These are phyloP conservation scores for Tylopilus vinaceipallidus DNA, from an alignment of 768 basidiomycete species.

Conservation along the genomic window DNA sequence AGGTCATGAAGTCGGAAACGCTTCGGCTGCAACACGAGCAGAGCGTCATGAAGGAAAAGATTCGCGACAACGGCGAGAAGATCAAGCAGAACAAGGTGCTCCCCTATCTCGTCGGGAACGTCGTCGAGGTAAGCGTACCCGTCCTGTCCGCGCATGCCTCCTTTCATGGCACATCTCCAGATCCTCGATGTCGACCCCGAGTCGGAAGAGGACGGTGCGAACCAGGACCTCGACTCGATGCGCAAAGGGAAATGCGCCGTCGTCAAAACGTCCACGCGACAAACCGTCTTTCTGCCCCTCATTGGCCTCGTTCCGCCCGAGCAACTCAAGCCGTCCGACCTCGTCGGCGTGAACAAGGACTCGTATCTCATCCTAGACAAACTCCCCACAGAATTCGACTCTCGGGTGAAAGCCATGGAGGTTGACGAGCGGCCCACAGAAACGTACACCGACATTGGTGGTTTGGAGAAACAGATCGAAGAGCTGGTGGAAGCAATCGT, in stretches of 20 bases:
- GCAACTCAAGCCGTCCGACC: constrained; percentile 84
- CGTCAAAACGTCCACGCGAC: constrained; percentile 97
- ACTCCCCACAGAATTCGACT: constrained; percentile 95
- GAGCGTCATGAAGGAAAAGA: constrained; percentile 96
- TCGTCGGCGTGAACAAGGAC: constrained; percentile 99
- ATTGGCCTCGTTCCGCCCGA: constrained; percentile 96
- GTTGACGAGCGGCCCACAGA: constrained; percentile 98
- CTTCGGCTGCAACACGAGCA: constrained; percentile 91
- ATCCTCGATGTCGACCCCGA: constrained; percentile 94
- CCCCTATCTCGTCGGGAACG: constrained; percentile 96
- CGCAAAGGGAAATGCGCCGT: constrained; percentile 98
- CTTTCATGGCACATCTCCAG: constrained; percentile 40
- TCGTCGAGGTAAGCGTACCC: constrained; percentile 72
- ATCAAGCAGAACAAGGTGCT: constrained; percentile 99
- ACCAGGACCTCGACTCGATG: constrained; percentile 92
- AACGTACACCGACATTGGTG: constrained; percentile 96
- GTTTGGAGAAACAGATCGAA: constrained; percentile 98
- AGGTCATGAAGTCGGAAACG: constrained; percentile 98
- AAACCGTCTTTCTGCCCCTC: constrained; percentile 97
- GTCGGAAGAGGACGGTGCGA: constrained; percentile 92
- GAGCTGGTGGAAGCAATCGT: constrained; percentile 98
- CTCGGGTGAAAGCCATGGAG: constrained; percentile 99
- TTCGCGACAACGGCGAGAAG: constrained; percentile 96
- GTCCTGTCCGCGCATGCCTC: neutral
- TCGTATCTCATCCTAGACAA: constrained; percentile 96